Evolutionary conservation across 177 flowering plant species (phyloP).

Genomic region (Vitis hybrid): DNA sequence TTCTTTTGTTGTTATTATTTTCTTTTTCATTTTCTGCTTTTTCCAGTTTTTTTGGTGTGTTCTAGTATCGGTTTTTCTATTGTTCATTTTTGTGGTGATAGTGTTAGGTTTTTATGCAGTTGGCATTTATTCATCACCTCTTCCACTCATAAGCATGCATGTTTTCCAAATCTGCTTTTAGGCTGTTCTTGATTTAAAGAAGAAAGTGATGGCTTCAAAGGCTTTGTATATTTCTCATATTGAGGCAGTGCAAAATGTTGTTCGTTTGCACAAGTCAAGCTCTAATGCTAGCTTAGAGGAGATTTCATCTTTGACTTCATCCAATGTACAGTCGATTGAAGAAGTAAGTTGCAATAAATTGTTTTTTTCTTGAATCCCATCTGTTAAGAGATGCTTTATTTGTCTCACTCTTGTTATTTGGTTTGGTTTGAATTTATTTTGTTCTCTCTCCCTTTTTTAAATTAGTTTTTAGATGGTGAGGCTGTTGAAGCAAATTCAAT

Average conservation of each 20-base stretch:
- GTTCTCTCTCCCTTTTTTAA: background rate
- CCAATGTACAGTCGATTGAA: slow-evolving; percentile 51
- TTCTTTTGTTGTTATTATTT: background rate
- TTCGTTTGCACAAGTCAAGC: slow-evolving; percentile 75
- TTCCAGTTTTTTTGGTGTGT: background rate
- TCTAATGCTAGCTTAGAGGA: slow-evolving; percentile 79
- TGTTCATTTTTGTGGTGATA: background rate
- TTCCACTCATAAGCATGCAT: background rate
- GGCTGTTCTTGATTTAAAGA: slow-evolving; percentile 66
- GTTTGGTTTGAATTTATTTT: slow-evolving; percentile 4
- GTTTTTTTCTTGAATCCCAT: background rate
- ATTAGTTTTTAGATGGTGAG: slow-evolving; percentile 62
- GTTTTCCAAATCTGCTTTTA: slow-evolving; percentile 20
- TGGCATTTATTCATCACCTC: background rate
- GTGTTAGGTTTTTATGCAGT: background rate
- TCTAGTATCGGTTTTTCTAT: background rate
- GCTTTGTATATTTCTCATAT: slow-evolving; percentile 70
- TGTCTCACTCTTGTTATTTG: background rate
- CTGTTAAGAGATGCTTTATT: background rate
- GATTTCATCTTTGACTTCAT: slow-evolving; percentile 49
- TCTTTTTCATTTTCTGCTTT: background rate
- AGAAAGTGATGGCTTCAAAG: slow-evolving; percentile 61
- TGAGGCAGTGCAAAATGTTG: slow-evolving; percentile 91
- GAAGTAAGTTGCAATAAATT: slow-evolving; percentile 42
- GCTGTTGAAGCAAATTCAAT: slow-evolving; percentile 51